These are phyloP conservation scores for Diaporthe sp. DNA, from an alignment of 2,329 filamentous ascomycete species.

Conservation along the genomic window DNA sequence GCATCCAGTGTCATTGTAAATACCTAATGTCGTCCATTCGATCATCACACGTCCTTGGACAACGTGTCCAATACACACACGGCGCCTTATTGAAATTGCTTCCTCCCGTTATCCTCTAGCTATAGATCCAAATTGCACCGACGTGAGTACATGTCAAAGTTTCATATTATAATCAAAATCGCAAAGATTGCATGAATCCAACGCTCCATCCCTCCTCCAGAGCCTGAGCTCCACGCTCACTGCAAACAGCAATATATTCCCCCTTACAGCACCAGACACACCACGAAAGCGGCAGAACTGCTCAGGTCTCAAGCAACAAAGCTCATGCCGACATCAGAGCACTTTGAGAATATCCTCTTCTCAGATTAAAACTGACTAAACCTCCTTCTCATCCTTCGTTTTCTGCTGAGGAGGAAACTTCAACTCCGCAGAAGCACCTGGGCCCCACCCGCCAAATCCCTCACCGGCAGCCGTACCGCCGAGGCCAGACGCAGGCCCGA, in stretches of 20 bases:
- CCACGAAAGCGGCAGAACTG: accelerated
- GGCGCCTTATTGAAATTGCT: too few species aligned
- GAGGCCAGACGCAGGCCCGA: constrained; percentile 51
- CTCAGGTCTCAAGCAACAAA: background rate
- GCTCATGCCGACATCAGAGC: background rate
- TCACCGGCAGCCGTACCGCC: constrained; percentile 47
- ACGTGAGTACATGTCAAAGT: background rate
- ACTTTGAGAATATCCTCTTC: background rate
- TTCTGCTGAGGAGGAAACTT: constrained; percentile 12
- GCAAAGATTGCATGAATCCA: background rate
- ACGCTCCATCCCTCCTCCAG: accelerated
- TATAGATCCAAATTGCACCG: background rate
- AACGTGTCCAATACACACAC: too few species aligned
- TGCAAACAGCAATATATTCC: background rate
- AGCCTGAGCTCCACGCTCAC: background rate
- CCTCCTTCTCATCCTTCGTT: background rate
- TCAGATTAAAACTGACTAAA: background rate
- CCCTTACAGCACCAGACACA: background rate
- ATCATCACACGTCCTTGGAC: too few species aligned
- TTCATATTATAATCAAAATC: background rate
- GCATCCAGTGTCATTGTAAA: too few species aligned
- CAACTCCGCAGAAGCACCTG: background rate
- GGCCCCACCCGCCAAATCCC: constrained; percentile 8
- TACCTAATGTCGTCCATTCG: too few species aligned
- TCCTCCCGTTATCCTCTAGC: too few species aligned